phyloP scores from a whole-genome alignment of 1,139 yeast species.

The Yamadazyma pseudoaaseri region DNA sequence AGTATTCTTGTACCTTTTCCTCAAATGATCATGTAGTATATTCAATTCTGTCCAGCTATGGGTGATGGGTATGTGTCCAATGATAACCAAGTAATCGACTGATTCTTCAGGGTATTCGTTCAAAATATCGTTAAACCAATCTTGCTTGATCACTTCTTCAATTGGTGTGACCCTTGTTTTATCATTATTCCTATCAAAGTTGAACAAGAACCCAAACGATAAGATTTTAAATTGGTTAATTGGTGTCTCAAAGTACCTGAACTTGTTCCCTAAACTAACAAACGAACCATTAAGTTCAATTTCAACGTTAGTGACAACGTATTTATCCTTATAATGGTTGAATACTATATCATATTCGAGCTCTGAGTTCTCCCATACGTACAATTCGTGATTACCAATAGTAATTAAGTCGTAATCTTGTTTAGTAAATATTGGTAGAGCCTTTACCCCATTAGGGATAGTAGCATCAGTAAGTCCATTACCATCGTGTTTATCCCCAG shows the following conservation, averaged over 20 bases:
- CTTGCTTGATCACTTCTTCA: constrained; percentile 49
- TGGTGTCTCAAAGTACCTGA: constrained; percentile 63
- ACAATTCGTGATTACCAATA: constrained; percentile 90
- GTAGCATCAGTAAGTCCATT: constrained; percentile 86
- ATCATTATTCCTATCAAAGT: constrained; percentile 62
- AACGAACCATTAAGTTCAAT: constrained; percentile 46
- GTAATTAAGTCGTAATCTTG: constrained; percentile 79
- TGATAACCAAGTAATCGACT: constrained; percentile 66
- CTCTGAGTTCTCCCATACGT: constrained; percentile 61
- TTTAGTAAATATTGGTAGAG: constrained; percentile 62
- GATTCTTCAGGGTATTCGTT: constrained; percentile 35
- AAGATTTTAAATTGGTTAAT: constrained; percentile 52
- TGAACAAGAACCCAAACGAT: constrained; percentile 78
- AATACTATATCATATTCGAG: constrained; percentile 66
- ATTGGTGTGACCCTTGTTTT: constrained; percentile 68
- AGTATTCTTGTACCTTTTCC: constrained; percentile 57
- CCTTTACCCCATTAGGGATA: constrained; percentile 61
- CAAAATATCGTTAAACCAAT: constrained; percentile 65
- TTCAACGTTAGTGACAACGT: constrained; percentile 83
- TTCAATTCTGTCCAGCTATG: constrained; percentile 57
- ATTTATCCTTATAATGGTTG: constrained; percentile 59
- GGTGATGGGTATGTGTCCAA: constrained; percentile 80
- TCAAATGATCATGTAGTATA: constrained; percentile 49
- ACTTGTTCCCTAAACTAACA: constrained; percentile 69
- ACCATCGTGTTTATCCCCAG: constrained; percentile 96